A percentile compares a stretch with the other conserved stretches of the same genome.
These are phyloP conservation scores for Populus tremula DNA, from an alignment of 345 rosid genomes.

Conservation along the genomic window DNA sequence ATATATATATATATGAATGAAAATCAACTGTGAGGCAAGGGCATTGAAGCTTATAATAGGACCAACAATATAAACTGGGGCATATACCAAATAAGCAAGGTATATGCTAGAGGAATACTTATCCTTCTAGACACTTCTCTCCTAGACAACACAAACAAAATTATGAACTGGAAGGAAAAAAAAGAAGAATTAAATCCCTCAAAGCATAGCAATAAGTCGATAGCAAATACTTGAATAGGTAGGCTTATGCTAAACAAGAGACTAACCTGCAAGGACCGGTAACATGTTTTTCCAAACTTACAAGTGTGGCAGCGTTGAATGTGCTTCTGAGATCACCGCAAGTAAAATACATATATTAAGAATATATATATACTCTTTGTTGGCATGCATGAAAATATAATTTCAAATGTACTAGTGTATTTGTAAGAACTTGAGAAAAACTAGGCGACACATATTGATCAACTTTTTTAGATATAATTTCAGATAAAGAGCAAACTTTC, in stretches of 20 bases:
- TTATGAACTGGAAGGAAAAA: neutral
- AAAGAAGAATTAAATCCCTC: neutral
- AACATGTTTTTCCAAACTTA: slow-evolving; percentile 57
- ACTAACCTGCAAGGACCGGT: slow-evolving; percentile 55
- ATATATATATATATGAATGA: too few species aligned
- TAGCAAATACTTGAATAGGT: neutral
- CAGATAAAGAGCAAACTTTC: neutral
- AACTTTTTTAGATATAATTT: neutral
- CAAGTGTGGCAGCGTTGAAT: slow-evolving; percentile 49
- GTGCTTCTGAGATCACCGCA: slow-evolving; percentile 49
- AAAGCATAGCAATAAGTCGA: slow-evolving; percentile 6
- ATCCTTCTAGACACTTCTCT: slow-evolving; percentile 43
- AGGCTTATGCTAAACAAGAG: slow-evolving; percentile 5
- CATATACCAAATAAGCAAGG: slow-evolving; percentile 81
- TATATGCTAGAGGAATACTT: slow-evolving; percentile 50
- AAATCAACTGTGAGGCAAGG: slow-evolving; percentile 56
- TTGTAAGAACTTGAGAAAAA: neutral
- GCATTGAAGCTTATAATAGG: slow-evolving; percentile 91
- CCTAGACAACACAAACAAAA: slow-evolving; percentile 44
- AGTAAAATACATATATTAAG: slow-evolving; percentile 2
- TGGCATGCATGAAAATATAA: neutral
- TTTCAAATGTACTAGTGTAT: neutral
- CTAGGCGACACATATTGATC: neutral
- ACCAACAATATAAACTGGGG: slow-evolving; percentile 88
- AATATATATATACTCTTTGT: neutral